Evolutionary conservation across 2,329 filamentous ascomycete genomes (phyloP).

Genomic region (Arthrocladium fulminans): DNA sequence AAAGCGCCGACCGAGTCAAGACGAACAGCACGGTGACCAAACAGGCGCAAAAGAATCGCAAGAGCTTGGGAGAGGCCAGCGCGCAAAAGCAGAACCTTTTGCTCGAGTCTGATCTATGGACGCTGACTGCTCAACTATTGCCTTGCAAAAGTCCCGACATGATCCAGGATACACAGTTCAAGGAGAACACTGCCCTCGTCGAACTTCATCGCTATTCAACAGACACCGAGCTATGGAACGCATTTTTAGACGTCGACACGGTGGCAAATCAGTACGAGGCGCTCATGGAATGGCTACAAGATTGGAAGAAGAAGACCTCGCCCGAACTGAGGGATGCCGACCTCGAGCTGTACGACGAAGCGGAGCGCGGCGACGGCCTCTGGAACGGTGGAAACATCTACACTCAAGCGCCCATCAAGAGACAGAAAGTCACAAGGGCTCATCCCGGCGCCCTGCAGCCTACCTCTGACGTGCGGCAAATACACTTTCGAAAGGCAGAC

Average conservation of each 20-base stretch:
- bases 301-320: constrained; percentile 60
- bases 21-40: constrained; percentile 7
- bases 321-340: constrained; percentile 67
- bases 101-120: constrained; percentile 80
- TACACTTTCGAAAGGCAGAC: constrained; percentile 42
- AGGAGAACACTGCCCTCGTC: constrained; percentile 33
- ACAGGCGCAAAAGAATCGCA: constrained; percentile 11
- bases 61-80: constrained; percentile 24
- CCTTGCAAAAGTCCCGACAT: constrained; percentile 57
- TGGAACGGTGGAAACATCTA: constrained; percentile 88
- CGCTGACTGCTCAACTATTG: constrained; percentile 52
- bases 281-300: constrained; percentile 71
- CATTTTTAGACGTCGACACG: constrained; percentile 65
- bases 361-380: constrained; percentile 65
- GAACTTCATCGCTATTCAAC: constrained; percentile 48
- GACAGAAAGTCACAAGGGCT: constrained; percentile 69
- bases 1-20: constrained; percentile 25
- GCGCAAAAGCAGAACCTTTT: constrained; percentile 57
- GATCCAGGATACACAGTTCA: constrained; percentile 31
- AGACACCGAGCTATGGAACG: constrained; percentile 57
- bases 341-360: constrained; percentile 63
- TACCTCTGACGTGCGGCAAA: constrained; percentile 43
- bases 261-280: constrained; percentile 68
- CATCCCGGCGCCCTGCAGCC: constrained; percentile 59
- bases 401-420: constrained; percentile 81